Conservation (phyloP, 2,329 filamentous ascomycete genomes). For the Apiospora rasikravindrae region DNA sequence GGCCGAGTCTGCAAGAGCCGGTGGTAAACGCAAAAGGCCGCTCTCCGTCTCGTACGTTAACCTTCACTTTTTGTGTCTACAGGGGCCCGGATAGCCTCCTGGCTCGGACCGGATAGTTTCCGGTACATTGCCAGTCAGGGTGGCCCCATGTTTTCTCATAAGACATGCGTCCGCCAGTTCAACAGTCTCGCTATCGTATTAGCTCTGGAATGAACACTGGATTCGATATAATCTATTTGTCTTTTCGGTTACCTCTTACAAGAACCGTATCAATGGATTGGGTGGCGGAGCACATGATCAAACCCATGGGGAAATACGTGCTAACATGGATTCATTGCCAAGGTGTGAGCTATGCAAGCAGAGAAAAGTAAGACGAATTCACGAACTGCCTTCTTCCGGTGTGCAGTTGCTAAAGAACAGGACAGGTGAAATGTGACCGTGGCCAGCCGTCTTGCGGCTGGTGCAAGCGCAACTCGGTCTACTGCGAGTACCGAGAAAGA, state of each 20-base stretch:
- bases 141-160: neutral
- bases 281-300: neutral
- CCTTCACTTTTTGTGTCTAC: neutral
- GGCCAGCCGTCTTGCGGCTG: constrained; percentile 74
- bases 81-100: neutral
- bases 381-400: neutral
- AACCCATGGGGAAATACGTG: constrained; percentile 31
- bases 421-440: constrained; percentile 75
- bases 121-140: neutral
- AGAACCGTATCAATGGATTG: neutral
- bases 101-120: neutral
- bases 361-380: constrained; percentile 60
- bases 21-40: constrained; percentile 65
- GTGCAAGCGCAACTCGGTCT: constrained; percentile 67
- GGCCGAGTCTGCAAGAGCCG: constrained; percentile 46
- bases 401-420: neutral
- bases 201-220: neutral
- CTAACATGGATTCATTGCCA: constrained; percentile 43
- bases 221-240: neutral
- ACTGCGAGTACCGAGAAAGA: constrained; percentile 71
- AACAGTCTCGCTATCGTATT: neutral
- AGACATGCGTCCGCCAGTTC: neutral
- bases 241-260: no score
- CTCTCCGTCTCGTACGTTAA: constrained; percentile 64
- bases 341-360: constrained; percentile 82